Evolutionary conservation across 306 rosid species (phyloP).

Genomic region (Cicer judaicum): DNA sequence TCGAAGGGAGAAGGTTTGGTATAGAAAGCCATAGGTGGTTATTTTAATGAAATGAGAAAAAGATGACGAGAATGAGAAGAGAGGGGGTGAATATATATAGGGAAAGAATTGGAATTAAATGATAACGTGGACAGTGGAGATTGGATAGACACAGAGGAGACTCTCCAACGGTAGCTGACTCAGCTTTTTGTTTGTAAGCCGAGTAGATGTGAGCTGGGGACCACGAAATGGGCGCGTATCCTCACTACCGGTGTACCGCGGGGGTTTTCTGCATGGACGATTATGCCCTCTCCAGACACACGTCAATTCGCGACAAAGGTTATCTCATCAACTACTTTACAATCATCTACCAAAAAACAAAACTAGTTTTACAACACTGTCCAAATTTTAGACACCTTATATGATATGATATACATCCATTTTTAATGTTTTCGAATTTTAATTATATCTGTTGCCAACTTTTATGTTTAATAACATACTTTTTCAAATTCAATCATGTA

Average conservation of each 20-base stretch:
- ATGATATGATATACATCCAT: too few species aligned
- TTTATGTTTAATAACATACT: too few species aligned
- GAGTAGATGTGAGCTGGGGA: slow-evolving; percentile 43
- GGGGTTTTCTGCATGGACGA: neutral
- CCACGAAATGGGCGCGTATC: slow-evolving; percentile 8
- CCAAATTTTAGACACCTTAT: too few species aligned
- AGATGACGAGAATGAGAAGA: neutral
- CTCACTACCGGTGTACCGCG: slow-evolving; percentile 6
- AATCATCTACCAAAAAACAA: too few species aligned
- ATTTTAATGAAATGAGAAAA: neutral
- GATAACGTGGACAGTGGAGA: slow-evolving; percentile 17
- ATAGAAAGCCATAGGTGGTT: slow-evolving; percentile 50
- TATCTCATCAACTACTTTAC: neutral
- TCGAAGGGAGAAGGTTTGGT: slow-evolving; percentile 50
- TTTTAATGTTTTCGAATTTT: too few species aligned
- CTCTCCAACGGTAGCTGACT: slow-evolving; percentile 8
- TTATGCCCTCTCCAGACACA: neutral
- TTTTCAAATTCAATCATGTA: too few species aligned
- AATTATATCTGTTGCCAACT: too few species aligned
- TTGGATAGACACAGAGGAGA: slow-evolving; percentile 28
- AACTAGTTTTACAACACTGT: too few species aligned
- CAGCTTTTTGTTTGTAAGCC: slow-evolving; percentile 37
- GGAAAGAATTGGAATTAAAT: neutral
- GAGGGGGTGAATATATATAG: neutral
- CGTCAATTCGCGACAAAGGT: neutral